These are phyloP conservation scores for Eucalyptus curtisii DNA, from an alignment of 345 rosid species.

Conservation along the genomic window DNA sequence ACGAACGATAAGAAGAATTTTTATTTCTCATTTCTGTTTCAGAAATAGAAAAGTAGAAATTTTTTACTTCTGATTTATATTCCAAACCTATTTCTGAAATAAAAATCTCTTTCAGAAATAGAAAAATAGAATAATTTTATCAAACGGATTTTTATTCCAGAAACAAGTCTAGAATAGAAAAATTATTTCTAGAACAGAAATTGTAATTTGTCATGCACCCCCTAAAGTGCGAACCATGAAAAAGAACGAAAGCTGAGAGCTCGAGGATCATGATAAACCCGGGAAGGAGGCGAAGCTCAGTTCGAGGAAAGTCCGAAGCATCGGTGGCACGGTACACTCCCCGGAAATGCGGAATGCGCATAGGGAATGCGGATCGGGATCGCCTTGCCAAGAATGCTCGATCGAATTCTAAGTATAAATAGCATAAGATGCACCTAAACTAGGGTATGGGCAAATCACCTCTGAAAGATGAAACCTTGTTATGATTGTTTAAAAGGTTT, in stretches of 20 bases:
- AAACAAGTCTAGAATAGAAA: rapidly evolving
- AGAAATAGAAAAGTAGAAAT: too few relatives aligned
- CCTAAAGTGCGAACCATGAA: background rate
- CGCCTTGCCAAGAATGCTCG: background rate
- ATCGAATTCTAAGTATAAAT: background rate
- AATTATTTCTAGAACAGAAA: rapidly evolving
- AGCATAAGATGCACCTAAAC: background rate
- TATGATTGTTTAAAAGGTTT: background rate
- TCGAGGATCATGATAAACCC: background rate
- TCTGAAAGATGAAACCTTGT: background rate
- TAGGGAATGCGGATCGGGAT: background rate
- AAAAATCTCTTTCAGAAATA: too few relatives aligned
- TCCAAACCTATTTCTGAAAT: rapidly evolving
- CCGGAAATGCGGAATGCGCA: rapidly evolving
- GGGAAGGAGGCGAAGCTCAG: background rate
- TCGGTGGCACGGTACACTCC: too few relatives aligned
- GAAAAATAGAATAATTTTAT: too few relatives aligned
- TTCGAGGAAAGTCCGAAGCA: background rate
- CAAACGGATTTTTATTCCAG: too few relatives aligned
- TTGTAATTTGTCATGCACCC: rapidly evolving
- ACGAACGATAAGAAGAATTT: rapidly evolving
- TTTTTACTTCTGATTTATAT: too few relatives aligned
- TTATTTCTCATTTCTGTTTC: rapidly evolving
- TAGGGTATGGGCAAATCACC: background rate
- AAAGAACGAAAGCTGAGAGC: background rate